Base-by-base conservation (phyloP, 2,329 filamentous ascomycete genomes). In the Capronia epimyces region DNA sequence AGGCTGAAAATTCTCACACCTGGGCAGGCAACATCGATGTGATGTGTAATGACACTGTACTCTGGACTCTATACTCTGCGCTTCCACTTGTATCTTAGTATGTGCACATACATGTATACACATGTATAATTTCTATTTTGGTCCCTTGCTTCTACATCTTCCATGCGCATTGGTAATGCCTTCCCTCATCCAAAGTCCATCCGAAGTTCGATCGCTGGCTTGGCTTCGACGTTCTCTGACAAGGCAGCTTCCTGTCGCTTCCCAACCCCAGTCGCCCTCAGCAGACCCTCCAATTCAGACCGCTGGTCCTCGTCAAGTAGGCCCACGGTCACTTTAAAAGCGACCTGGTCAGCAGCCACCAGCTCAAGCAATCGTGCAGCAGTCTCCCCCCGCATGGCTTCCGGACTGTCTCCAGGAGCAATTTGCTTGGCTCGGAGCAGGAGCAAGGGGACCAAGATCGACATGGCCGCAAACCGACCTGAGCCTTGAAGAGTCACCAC, bases 161-260 rank as follows among this genome's bases (percentile, higher is more conserved):
- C 10, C 6, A 7, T 6, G n/a, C 10, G 4, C 9, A 18, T 21
- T n/a, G n/a, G n/a, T n/a, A n/a, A n/a, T n/a, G n/a, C 12, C 7
- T 24, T 25, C 31, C 22, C 29, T 57, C 34, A 70, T 84, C 57
- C 87, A 77, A 98, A 97, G 68, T 95, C 78, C 87, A 97, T 94
- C 77, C 94, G 93, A 65, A 98, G 70, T 47, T 89, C 89, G 75
- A 98, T 98, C 57, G 76, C 93, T 10, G 93, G 93, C 43, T 73
- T 71, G 42, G 72, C 71, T 43, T 81, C 81, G 22, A 72, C 78
- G 51, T 74, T 71, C 52, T 71, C 74, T 44, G 69, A 69, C 37
- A 69, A 62, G 48, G 65, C 68, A 60, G 73, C 71, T 52, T 65
- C 64, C 65, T 60, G 63, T 60, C 62, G 66, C 71, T 58, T 64